Evolutionary conservation across 805 yeast species (phyloP).

Genomic region (Huiozyma naganishii): DNA sequence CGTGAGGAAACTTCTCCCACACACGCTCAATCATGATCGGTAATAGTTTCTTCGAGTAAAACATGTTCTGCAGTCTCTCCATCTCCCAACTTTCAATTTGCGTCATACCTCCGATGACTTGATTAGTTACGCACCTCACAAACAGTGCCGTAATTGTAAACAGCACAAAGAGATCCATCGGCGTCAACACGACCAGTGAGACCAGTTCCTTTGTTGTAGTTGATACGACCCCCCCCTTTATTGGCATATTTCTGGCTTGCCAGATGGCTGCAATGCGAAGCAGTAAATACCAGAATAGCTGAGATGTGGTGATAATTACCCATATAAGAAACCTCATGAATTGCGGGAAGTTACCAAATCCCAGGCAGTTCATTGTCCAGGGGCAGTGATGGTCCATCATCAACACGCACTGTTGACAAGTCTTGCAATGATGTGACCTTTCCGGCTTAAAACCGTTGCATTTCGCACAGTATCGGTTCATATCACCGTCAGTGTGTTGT

Average conservation of each 20-base stretch:
- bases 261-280: constrained; percentile 36
- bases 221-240: constrained; percentile 36
- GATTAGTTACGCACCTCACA: constrained; percentile 48
- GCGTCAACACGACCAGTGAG: constrained; percentile 43
- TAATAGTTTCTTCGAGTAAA: constrained; percentile 40
- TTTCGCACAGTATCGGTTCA: constrained; percentile 62
- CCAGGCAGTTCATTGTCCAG: constrained; percentile 89
- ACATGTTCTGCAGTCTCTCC: constrained; percentile 67
- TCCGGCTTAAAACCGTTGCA: constrained; percentile 71
- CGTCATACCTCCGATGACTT: constrained; percentile 57
- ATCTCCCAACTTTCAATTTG: constrained; percentile 90
- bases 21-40: constrained; percentile 35
- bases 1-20: constrained; percentile 31
- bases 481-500: background rate
- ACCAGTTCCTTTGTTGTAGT: constrained; percentile 36
- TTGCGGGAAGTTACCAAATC: constrained; percentile 65
- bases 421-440: constrained; percentile 76
- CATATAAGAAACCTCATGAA: constrained; percentile 66
- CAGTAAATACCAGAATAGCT: constrained; percentile 34
- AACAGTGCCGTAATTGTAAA: constrained; percentile 50
- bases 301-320: constrained; percentile 44
- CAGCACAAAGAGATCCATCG: constrained; percentile 48
- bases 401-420: constrained; percentile 62
- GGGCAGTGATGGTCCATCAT: constrained; percentile 93
- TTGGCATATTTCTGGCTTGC: constrained; percentile 39